Conservation (phyloP, 2,329 filamentous ascomycete species). For the Aspergillus piperis region DNA sequence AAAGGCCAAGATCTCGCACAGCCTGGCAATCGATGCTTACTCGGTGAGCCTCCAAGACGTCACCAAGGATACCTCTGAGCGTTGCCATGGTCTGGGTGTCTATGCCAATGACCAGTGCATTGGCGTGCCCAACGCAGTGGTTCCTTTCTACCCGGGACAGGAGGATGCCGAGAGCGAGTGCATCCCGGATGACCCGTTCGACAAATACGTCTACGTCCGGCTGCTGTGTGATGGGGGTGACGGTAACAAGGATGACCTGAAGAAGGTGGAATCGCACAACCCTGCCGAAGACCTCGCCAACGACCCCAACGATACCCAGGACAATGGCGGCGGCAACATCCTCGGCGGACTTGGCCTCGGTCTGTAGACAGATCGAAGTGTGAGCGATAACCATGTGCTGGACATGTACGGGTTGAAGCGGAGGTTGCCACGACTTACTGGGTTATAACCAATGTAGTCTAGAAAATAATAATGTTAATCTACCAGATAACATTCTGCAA, state of each 20-base stretch:
- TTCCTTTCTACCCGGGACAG: constrained; percentile 13
- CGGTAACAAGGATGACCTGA: background rate
- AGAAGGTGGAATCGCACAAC: too few species aligned
- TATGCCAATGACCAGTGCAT: constrained; percentile 18
- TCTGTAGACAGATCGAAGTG: too few species aligned
- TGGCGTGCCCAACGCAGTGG: constrained; percentile 12
- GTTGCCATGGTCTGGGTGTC: constrained; percentile 18
- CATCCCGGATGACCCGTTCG: constrained; percentile 12
- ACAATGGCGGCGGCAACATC: too few species aligned
- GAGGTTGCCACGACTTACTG: too few species aligned
- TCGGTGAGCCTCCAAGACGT: constrained; percentile 13
- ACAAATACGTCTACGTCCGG: constrained; percentile 7
- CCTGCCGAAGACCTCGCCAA: too few species aligned
- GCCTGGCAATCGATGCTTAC: constrained; percentile 20
- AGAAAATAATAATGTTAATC: too few species aligned
- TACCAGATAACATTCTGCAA: too few species aligned
- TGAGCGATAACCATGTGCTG: too few species aligned
- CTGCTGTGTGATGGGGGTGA: constrained; percentile 14
- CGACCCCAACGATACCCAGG: too few species aligned
- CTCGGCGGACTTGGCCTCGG: too few species aligned
- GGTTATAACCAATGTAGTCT: too few species aligned
- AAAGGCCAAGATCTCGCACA: constrained; percentile 19
- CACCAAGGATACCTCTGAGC: constrained; percentile 11
- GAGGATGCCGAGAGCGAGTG: constrained; percentile 6
- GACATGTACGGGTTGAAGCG: too few species aligned